Evolutionary conservation across 176 grass and related monocot species (phyloP), one percentile per base, ranked within the genome.

Genomic region (Oryza punctata): DNA sequence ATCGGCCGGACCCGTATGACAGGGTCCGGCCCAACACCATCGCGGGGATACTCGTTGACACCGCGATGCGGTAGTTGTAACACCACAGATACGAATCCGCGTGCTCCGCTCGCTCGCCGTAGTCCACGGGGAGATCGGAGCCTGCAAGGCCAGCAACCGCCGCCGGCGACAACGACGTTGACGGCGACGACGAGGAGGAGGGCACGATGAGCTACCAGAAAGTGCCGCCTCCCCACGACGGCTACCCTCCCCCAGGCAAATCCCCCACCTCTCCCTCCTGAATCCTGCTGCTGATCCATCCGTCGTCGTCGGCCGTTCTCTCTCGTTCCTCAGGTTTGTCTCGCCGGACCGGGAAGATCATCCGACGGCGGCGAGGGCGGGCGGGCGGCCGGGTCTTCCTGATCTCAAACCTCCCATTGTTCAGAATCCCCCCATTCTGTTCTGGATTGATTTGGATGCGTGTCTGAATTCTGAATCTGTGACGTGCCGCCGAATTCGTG

Each of bases 141-240:
- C 44, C 25, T n/a, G 16, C 16, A 72, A 37, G 35, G 35, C 37
- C 7, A 38, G 37, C 37, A 38, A 38, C 37, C 37, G 7, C 37
- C 7, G 37, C 23, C 14, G 54, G 27, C 2, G 27, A 21, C 47
- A 67, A 21, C 73, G 80, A 12, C 74, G 70, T 19, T 35, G 73
- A 21, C 74, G 80, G 8, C 74, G 70, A 19, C 19, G 44, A 60
- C 32, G 23, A 0, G 0, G 57, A 61, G n/a, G 7, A 29, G 47
- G 5, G 1, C 69, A 33, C 43, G 70, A 94, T 94, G 89, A 94
- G 92, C 67, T 91, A 94, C 84, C 72, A 87, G 26, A 85, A 75
- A 46, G 84, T 89, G 63, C 87, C 91, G 44, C 69, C 72, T 49
- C 71, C 76, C 10, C 75, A 75, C 15, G 78, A 82, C 24, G 12